A percentile compares a stretch with the other conserved stretches of the same genome.
Conservation (phyloP, 805 yeast genomes). For the Spencermartinsiella europaea region DNA sequence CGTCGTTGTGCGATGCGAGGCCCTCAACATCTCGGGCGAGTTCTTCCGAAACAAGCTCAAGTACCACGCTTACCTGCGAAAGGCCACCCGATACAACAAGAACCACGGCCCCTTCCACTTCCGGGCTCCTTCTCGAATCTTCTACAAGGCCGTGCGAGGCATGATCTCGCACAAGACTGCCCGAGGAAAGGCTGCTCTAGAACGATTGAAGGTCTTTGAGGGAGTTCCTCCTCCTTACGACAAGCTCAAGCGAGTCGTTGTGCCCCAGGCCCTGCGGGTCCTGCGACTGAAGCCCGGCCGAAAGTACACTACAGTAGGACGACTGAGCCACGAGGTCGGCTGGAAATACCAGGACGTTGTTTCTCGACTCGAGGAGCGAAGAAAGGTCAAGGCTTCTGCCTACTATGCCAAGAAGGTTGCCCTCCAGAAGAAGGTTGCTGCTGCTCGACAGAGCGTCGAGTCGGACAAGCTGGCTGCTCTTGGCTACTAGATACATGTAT, state of each 20-base stretch:
- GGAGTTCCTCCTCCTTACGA: constrained; percentile 99
- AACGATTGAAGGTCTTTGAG: constrained; percentile 98
- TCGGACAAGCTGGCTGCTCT: constrained; percentile 91
- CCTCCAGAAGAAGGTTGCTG: constrained; percentile 82
- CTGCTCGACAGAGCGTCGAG: constrained; percentile 82
- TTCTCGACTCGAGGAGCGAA: constrained; percentile 96
- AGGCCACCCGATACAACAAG: constrained; percentile 98
- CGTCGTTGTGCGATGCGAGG: constrained; percentile 94
- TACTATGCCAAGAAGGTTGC: constrained; percentile 99
- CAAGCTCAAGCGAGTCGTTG: constrained; percentile 99
- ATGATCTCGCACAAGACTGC: constrained; percentile 99
- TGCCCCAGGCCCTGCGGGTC: constrained; percentile 99
- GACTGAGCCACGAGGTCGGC: constrained; percentile 94
- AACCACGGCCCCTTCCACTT: constrained; percentile 99
- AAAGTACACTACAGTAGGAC: constrained; percentile 98
- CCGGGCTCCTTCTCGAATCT: constrained; percentile 99
- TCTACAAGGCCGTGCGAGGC: constrained; percentile 99
- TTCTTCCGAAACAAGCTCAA: constrained; percentile 99
- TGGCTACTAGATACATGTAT: constrained; percentile 94
- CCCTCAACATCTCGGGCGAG: constrained; percentile 98
- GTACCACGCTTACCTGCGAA: constrained; percentile 99
- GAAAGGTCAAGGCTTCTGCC: constrained; percentile 98
- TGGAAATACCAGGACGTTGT: constrained; percentile 99
- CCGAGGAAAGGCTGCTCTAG: constrained; percentile 99
- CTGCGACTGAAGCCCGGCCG: constrained; percentile 99